Base-by-base conservation (phyloP, 805 yeast genomes). In the Yueomyces sinensis region DNA sequence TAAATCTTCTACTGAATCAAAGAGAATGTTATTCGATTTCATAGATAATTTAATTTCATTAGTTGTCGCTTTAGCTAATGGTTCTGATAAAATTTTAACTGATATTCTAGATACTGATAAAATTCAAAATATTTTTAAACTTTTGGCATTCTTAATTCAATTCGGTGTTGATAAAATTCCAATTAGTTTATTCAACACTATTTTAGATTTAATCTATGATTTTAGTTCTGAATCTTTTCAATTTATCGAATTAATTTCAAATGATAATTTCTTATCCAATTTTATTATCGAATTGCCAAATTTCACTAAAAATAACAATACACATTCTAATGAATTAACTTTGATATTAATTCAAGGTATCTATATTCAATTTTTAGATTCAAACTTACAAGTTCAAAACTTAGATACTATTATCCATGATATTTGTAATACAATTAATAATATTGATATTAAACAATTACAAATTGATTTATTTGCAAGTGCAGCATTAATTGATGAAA, bases 21-120 rank as follows among this genome's bases (percentile, higher is more conserved):
- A 59, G 29, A 63, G 66, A 29, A 49, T 76, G 37, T 54, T 81
- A 33, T 70, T 69, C 44, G 89, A 78, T 43, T 76, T 70, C 46
- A 63, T 76, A 4, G 95, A 84, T 43, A 83, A 83, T 50, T 49
- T 84, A 17, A 49, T 83, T 23, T 76, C 91, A 0, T 64, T 84
- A 36, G 54, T 76, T 5, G 74, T 76, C 15, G 79, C 79, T 1
- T 61, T 86, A 32, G 72, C 78, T 16, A 71, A 75, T 45, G 70
- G 76, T 11, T 70, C 79, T 7, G 76, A 73, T 17, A 74, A 68
- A n/a, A 67, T 81, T n/a, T 65, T 73, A 33, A 61, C 62, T 18
- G 56, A 61, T 4, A 42, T 69, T 6, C 38, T 61, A 22, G 34
- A 41, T 1, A 45, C 51, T 9, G 41, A 41, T 5, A 53, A 54